Evolutionary conservation across 805 yeast genomes (phyloP).

Genomic region (Candida morakotiae): DNA sequence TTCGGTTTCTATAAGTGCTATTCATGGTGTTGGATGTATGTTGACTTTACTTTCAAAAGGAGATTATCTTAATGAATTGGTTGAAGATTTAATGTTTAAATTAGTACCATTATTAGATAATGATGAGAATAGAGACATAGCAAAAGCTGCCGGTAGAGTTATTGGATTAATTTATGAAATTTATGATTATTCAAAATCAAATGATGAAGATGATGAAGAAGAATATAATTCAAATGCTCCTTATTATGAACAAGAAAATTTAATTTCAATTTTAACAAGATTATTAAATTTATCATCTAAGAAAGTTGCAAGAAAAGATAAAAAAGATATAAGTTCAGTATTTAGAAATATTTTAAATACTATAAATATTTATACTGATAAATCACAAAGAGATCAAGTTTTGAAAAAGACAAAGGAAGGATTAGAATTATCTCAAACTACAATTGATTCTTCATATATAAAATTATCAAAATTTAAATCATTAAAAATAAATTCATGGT

Average conservation of each 20-base stretch:
- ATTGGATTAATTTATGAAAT: conserved; percentile 55
- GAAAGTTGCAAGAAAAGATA: conserved; percentile 58
- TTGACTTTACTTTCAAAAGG: conserved; percentile 42
- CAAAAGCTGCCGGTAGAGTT: conserved; percentile 52
- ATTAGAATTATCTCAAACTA: conserved; percentile 23
- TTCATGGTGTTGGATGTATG: conserved; percentile 45
- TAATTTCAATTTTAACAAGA: conserved; percentile 36
- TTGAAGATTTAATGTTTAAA: conserved; percentile 33
- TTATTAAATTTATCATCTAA: conserved; percentile 52
- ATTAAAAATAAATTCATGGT: conserved; percentile 49
- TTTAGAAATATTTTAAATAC: conserved; percentile 56
- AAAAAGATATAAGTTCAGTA: conserved; percentile 53
- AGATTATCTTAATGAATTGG: conserved; percentile 36
- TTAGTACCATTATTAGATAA: conserved; percentile 40
- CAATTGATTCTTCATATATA: conserved; percentile 34
- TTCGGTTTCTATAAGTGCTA: conserved; percentile 35
- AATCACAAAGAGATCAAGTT: conserved; percentile 28
- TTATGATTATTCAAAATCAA: conserved; percentile 35
- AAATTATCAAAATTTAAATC: conserved; percentile 43
- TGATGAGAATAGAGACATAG: conserved; percentile 39
- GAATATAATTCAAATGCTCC: conserved; percentile 47
- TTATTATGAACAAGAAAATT: conserved; percentile 48
- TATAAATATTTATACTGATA: conserved; percentile 36
- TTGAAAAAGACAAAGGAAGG: conserved; percentile 35
- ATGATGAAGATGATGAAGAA: conserved; percentile 30